Evolutionary conservation across 2,329 filamentous ascomycete species (phyloP).

Genomic region (Colletotrichum plurivorum): DNA sequence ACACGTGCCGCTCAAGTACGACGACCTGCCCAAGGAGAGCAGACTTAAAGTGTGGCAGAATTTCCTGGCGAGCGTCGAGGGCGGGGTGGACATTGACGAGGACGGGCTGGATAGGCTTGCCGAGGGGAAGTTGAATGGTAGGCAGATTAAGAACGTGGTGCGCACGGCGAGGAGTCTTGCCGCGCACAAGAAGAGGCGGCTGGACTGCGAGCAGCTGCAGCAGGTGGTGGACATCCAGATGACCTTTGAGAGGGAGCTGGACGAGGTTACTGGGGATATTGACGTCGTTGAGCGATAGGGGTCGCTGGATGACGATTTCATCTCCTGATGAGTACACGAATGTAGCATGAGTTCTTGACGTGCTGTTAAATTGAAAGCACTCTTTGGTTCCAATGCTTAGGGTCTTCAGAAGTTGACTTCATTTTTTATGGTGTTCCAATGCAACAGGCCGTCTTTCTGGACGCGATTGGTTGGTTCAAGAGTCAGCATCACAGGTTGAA

Average conservation of each 20-base stretch:
- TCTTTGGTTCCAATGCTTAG: no score
- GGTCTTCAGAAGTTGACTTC: no score
- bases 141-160: constrained; percentile 90
- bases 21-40: constrained; percentile 79
- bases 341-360: not conserved
- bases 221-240: constrained; percentile 86
- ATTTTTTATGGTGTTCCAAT: no score
- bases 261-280: constrained; percentile 1
- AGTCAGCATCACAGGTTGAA: no score
- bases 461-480: no score
- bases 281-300: constrained; percentile 19
- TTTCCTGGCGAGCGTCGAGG: constrained; percentile 23
- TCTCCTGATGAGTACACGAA: not conserved
- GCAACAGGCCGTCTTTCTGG: no score
- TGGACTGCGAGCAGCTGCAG: constrained; percentile 74
- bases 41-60: constrained; percentile 59
- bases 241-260: constrained; percentile 84
- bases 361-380: no score
- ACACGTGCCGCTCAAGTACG: constrained; percentile 87
- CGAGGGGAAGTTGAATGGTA: constrained; percentile 73
- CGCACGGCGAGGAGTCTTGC: constrained; percentile 87
- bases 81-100: constrained; percentile 57
- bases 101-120: constrained; percentile 70
- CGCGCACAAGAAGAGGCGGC: constrained; percentile 70
- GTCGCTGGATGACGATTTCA: not conserved